phyloP scores from a whole-genome alignment of 1,284 basidiomycete genomes.

The Cryptococcus sp. region DNA sequence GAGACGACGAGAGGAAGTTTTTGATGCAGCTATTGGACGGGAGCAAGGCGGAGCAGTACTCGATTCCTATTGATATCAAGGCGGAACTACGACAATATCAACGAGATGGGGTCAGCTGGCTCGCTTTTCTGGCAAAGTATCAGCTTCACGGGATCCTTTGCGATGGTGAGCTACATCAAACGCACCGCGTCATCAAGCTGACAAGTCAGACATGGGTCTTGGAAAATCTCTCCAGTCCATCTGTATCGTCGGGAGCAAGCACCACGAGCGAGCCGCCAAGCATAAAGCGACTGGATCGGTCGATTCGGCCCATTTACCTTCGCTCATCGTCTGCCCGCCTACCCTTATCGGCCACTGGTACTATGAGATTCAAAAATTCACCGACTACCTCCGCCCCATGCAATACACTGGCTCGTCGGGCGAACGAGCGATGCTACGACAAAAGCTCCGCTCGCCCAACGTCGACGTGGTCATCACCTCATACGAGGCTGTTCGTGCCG shows the following conservation, averaged over 20 bases:
- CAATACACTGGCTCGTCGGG: conserved; percentile 86
- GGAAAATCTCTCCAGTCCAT: conserved; percentile 98
- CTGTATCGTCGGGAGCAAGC: conserved; percentile 92
- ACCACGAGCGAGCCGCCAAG: conserved; percentile 73
- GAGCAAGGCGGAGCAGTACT: conserved; percentile 87
- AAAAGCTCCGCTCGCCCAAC: conserved; percentile 53
- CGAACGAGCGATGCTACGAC: conserved; percentile 68
- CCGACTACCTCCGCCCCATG: conserved; percentile 75
- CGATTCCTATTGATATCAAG: conserved; percentile 81
- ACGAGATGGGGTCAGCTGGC: conserved; percentile 97
- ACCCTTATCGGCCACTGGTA: conserved; percentile 98
- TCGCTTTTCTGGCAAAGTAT: conserved; percentile 93
- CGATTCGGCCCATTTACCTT: conserved; percentile 81
- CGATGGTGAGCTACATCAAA: conserved; percentile 64
- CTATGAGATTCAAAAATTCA: conserved; percentile 93
- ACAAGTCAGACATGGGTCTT: conserved; percentile 79
- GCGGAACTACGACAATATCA: conserved; percentile 96
- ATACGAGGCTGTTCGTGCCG: conserved; percentile 95
- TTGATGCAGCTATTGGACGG: conserved; percentile 90
- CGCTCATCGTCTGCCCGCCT: conserved; percentile 92
- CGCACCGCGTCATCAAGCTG: not conserved
- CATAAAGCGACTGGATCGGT: conserved; percentile 64
- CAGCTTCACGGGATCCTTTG: conserved; percentile 97
- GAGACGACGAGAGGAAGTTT: conserved; percentile 86
- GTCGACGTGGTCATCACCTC: conserved; percentile 93